Evolutionary conservation across 257 asterid genomes (phyloP).

Genomic region (Nyctanthes arbortristis): DNA sequence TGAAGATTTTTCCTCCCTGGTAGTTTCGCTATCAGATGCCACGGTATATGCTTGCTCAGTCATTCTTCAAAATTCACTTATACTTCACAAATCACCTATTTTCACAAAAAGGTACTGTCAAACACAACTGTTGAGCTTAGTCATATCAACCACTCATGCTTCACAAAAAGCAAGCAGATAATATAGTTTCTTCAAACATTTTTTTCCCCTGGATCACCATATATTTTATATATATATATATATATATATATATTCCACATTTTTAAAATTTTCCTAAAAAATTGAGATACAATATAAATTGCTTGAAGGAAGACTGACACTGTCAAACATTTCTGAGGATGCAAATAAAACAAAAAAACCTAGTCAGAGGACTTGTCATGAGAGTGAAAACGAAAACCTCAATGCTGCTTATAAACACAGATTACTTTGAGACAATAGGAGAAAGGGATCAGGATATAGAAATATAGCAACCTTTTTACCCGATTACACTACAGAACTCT

Average conservation of each 20-base stretch:
- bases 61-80: slow-evolving; percentile 41
- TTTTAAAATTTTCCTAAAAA: background rate
- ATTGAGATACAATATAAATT: background rate
- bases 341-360: background rate
- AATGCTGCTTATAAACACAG: background rate
- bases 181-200: no score
- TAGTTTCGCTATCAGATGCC: slow-evolving; percentile 82
- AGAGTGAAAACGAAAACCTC: background rate
- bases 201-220: no score
- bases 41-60: slow-evolving; percentile 83
- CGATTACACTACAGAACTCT: no score
- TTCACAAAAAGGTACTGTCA: background rate
- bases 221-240: no score
- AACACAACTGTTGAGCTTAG: background rate
- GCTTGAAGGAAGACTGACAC: background rate
- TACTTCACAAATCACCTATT: background rate
- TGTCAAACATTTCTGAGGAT: background rate
- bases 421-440: background rate
- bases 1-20: slow-evolving; percentile 66
- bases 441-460: no score
- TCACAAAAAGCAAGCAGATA: background rate
- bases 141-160: background rate
- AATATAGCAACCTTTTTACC: no score
- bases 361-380: background rate
- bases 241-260: no score